These are phyloP conservation scores for Cryphonectria naterciae DNA, from an alignment of 2,329 filamentous ascomycete species.

Conservation along the genomic window DNA sequence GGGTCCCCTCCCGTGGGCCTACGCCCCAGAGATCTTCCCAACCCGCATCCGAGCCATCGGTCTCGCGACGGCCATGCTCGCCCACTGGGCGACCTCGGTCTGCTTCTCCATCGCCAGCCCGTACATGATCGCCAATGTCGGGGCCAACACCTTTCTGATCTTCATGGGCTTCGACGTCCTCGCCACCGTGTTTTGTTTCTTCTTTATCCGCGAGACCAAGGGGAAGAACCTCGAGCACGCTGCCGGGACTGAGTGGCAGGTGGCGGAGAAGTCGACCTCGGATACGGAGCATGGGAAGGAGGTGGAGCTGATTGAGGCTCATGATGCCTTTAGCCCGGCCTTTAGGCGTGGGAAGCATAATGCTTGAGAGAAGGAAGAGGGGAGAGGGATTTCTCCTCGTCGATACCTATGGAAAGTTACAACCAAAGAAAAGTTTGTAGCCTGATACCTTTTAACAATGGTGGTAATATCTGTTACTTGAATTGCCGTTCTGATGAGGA, in stretches of 20 bases:
- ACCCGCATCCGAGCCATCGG: conserved; percentile 39
- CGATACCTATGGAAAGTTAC: not conserved
- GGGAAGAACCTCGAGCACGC: conserved; percentile 24
- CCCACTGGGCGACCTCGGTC: conserved; percentile 35
- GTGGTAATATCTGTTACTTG: no score
- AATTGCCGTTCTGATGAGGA: no score
- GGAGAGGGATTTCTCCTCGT: no score
- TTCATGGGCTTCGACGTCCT: conserved; percentile 26
- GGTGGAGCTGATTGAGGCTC: conserved; percentile 12
- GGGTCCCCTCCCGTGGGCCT: conserved; percentile 27
- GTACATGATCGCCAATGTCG: conserved; percentile 19
- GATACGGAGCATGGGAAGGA: conserved; percentile 13
- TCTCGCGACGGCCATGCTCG: conserved; percentile 44
- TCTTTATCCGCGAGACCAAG: conserved; percentile 20
- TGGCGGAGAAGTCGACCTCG: conserved; percentile 14
- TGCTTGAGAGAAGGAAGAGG: not conserved
- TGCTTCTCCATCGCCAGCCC: conserved; percentile 24
- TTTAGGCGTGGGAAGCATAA: conserved; percentile 11
- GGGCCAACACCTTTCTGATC: conserved; percentile 23
- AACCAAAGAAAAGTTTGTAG: not conserved
- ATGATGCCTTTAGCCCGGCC: conserved; percentile 13
- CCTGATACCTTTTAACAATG: not conserved
- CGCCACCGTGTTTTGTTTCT: conserved; percentile 18
- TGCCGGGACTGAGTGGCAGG: conserved; percentile 15
- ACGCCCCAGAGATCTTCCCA: conserved; percentile 31